Conservation (phyloP, 192 early-diverging fungal species). For the Backusella westeae region DNA sequence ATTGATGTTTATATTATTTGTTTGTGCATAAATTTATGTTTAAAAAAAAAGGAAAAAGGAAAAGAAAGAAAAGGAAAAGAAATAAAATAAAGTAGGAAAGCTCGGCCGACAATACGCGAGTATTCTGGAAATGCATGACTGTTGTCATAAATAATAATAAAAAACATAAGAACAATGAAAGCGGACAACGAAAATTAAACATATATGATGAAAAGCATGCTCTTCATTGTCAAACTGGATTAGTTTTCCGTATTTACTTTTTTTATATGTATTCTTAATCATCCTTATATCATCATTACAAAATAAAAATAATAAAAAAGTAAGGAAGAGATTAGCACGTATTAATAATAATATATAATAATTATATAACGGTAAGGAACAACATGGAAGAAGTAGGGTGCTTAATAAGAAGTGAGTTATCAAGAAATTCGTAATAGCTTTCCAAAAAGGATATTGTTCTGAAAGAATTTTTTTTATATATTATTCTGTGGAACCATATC, state of each 20-base stretch:
- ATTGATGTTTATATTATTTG: background rate
- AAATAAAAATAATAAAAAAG: background rate
- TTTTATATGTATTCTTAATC: background rate
- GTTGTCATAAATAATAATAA: no score
- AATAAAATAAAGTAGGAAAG: background rate
- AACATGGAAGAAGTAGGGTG: background rate
- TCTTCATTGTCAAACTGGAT: background rate
- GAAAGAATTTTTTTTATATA: background rate
- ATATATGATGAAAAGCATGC: background rate
- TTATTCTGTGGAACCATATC: background rate
- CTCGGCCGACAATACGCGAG: background rate
- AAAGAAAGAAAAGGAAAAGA: background rate
- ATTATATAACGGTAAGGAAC: background rate
- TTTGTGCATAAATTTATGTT: background rate
- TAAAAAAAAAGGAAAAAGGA: background rate
- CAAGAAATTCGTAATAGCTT: background rate
- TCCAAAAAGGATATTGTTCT: background rate
- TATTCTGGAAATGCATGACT: background rate
- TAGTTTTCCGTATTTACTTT: background rate
- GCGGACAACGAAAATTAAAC: conserved; percentile 3
- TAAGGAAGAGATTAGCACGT: no score
- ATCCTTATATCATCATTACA: background rate
- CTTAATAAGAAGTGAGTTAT: background rate
- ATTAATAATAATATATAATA: background rate
- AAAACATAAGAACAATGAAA: background rate